Base-by-base conservation (phyloP, 2,329 filamentous ascomycete genomes). In the Periglandula ipomoeae region DNA sequence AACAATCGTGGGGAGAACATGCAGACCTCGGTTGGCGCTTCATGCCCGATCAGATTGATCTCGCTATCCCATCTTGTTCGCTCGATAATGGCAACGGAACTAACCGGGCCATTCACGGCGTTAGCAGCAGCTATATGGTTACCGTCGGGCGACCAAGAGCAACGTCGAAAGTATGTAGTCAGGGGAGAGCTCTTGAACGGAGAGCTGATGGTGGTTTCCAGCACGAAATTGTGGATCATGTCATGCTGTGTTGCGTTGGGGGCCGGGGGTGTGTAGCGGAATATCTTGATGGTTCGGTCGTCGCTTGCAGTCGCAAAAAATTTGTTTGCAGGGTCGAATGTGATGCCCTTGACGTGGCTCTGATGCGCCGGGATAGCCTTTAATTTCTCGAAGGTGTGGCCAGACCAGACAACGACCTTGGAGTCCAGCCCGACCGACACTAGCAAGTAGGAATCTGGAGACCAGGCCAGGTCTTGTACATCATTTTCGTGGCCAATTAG, bases 291-390 rank as follows among this genome's bases (percentile, higher is more conserved):
- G 2, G 89, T 91, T 51, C 93, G 83, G 66, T 98, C 93, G 65
- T 98, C 93, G 69, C 89, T 95, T 2, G 94, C 90, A 0, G 94
- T 98, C 15, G 94, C 93, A 67, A 98, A 98, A 73, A 95, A 98
- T 65, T 97, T 98, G 72, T 97, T 97, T 38, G 93, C 93, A 1
- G 93, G 93, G 63, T 98, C 93, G 62, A 98, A 98, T 0, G 91
- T 95, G 59, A 98, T 94, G 53, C 94, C 93, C 66, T 98, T 98
- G 70, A 98, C 93, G 64, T 97, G 94, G 65, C 89, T 96, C 65
- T 95, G 89, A 67, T 98, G 93, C 50, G 90, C 85, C 2, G 89
- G 83, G 5, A 98, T 72, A 3, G 89, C 91, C 76, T 97, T 97
- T 56, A 98, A 77, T 70, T 95, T 97, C 70, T 98, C 93, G 58